Base-by-base conservation (phyloP, 2,329 filamentous ascomycete genomes). In the Dothistroma pini region DNA sequence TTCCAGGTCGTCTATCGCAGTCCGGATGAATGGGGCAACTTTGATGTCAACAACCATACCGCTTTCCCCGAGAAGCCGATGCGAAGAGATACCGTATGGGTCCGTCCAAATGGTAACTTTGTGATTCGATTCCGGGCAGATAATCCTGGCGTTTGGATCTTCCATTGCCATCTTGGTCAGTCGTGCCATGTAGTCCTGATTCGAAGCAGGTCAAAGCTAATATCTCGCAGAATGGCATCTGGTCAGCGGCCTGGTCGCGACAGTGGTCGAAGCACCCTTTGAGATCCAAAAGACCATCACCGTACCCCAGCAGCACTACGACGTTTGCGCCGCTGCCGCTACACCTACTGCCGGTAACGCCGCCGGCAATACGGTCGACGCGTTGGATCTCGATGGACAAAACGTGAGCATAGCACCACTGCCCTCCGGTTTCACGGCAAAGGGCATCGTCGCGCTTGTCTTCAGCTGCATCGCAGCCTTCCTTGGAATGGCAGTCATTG, bases 371-470 rank as follows among this genome's bases (percentile, higher is more conserved):
- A 86, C 84, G 0, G 72, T 75, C 0, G 75, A 93, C 66, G 76
- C 85, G 9, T 75, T 90, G 0, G 84, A 95, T 64, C 76, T 91
- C 1, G 75, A 72, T 0, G 88, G 87, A 10, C 78, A 89, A 72
- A 87, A 86, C 59, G 75, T 71, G 38, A 79, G 81, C 1, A 82
- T 85, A 0, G 75, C 74, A 0, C 80, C 77, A 49, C 71, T 93
- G 16, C 89, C 89, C 0, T 80, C 77, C 0, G 90, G 90, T 0
- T 92, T 93, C 72, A 90, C 87, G 0, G 74, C 86, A 0, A 81
- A 82, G 38, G 91, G 90, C 8, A 89, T 89, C 49, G 83, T 91
- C 1, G 90, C 90, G 11, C 76, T 95, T 66, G 86, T 87, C 1
- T 90, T 93, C 71, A 90, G 87, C 70, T 84, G 83, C 64, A 64